These are phyloP conservation scores for Sherardia arvensis DNA, from an alignment of 257 asterid species.

Conservation along the genomic window DNA sequence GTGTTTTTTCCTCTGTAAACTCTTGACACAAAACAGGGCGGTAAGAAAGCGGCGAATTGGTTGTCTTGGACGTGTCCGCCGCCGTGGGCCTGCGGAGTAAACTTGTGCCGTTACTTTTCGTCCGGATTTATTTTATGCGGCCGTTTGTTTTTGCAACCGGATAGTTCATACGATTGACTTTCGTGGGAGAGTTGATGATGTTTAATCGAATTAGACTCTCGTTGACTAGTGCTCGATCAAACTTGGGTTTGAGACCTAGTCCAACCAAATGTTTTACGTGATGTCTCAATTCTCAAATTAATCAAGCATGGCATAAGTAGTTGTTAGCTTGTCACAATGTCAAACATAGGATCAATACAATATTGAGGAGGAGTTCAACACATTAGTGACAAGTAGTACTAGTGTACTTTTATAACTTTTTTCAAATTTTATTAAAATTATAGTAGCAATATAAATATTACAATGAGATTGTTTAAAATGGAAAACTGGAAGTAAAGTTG, in stretches of 20 bases:
- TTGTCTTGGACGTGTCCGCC: conserved; percentile 11
- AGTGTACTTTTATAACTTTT: no score
- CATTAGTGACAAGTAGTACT: no score
- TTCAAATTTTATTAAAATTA: no score
- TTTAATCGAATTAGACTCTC: neutral
- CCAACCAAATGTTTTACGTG: neutral
- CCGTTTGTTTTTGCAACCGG: neutral
- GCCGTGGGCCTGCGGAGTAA: neutral
- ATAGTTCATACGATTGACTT: neutral
- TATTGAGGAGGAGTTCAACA: no score
- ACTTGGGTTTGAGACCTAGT: neutral
- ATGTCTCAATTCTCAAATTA: neutral
- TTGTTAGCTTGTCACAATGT: no score
- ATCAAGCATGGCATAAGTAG: no score
- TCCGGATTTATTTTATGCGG: neutral
- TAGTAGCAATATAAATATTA: no score
- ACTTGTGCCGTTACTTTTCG: neutral
- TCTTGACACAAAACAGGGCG: neutral
- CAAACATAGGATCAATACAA: no score
- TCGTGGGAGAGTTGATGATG: neutral
- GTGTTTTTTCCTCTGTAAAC: neutral
- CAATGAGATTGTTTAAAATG: no score
- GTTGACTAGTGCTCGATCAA: neutral
- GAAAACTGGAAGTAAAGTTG: no score
- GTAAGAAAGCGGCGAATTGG: neutral